Conservation (phyloP, 345 rosid genomes). For the Passiflora organensis region DNA sequence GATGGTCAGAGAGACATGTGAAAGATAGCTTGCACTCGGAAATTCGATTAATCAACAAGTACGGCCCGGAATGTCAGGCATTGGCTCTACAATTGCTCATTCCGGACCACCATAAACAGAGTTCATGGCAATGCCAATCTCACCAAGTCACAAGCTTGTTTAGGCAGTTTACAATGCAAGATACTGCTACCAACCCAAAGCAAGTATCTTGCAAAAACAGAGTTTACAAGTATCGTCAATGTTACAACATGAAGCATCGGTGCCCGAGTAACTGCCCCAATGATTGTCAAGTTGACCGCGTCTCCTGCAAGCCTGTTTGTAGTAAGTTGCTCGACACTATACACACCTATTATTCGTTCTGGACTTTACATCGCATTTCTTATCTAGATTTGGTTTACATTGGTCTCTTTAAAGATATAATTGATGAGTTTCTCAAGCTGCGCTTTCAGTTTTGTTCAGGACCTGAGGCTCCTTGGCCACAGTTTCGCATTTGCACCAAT, state of each 20-base stretch:
- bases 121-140: no score
- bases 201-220: conserved; percentile 14
- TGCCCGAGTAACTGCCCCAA: conserved; percentile 20
- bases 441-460: neutral
- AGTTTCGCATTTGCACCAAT: neutral
- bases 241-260: conserved; percentile 13
- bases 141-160: no score
- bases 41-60: no score
- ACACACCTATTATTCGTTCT: neutral
- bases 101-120: no score
- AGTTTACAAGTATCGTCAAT: conserved; percentile 7
- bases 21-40: no score
- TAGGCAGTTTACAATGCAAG: no score
- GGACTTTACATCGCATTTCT: neutral
- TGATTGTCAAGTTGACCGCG: conserved; percentile 24
- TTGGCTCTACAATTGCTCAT: no score
- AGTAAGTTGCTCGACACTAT: conserved; percentile 11
- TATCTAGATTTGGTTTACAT: neutral
- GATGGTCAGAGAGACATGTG: no score
- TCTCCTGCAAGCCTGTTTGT: conserved; percentile 27
- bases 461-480: neutral
- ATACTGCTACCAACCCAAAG: neutral
- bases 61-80: no score
- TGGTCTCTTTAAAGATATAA: neutral
- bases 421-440: neutral